Base-by-base conservation (phyloP, 345 rosid genomes). In the Eucalyptus marginata region DNA sequence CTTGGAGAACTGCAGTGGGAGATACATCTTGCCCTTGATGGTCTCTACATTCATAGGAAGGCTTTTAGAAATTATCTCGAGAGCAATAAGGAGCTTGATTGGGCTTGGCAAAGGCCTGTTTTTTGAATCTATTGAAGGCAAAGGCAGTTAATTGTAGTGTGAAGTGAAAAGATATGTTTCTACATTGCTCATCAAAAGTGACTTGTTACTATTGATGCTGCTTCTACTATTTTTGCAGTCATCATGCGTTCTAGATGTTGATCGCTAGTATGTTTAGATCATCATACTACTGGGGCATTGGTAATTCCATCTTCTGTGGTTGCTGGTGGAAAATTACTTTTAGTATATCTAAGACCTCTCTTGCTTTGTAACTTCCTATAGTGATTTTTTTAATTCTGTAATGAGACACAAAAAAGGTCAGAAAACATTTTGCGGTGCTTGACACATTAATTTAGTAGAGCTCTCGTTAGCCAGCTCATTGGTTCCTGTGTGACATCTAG, bases 21-120 rank as follows among this genome's bases (percentile, higher is more conserved):
- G 17, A 49, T 49, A 49, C 51, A 49, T 49, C 17, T 14, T 49
- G 51, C 51, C 3, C 51, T 49, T 14, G 51, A 49, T 49, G 17
- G 17, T 49, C 51, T 49, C 17, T 49, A 2, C 17, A 49, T 49
- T 1, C 0, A 1, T 13, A 13, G 1, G 7, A 49, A 49, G 51
- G 51, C 51, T 49, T 49, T 49, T 0, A 49, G 7, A 49, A 49
- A 14, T 49, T 49, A 49, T 49, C 51, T 49, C 51, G 5, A 49
- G 2, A 49, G 17, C 51, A 49, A 49, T 49, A 49, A 49, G 7
- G 17, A 49, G 17, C 51, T 14, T 14, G 3, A 49, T 14, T 49
- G 17, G 17, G 51, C 51, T 49, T 49, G 51, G 5, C 17, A 14
- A 5, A 49, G 1, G 51, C 51, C 17, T 49, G 7, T 36, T 36